Base-by-base conservation (phyloP, 1,139 yeast species). In the Barnettozyma hawaiiensis region DNA sequence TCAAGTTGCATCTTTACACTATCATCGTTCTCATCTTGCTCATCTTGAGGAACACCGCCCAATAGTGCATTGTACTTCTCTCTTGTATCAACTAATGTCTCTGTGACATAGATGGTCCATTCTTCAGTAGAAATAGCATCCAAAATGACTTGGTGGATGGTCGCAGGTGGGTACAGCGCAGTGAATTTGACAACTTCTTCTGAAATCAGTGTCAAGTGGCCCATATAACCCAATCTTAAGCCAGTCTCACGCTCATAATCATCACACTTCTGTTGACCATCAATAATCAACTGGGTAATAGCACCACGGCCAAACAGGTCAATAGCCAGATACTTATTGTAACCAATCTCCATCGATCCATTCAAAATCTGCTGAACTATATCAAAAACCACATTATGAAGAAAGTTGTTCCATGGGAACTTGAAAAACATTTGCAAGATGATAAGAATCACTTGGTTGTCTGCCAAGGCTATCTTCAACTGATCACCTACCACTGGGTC, bases 181-280 rank as follows among this genome's bases (percentile, higher is more conserved):
- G 90, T 84, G 62, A 92, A 92, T 61, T 94, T 94, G 46, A 92
- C 97, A 36, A 92, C 95, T 61, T 92, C 99, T 61, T 94, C 98
- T 8, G 97, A 95, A 49, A 94, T 90, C 50, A 92, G 71, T 0
- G 97, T 92, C 59, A 92, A 71, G 64, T 92, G 98, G 23, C 99
- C 99, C 95, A 92, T 94, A 62, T 85, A 94, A 1, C 98, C 99
- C 47, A 90, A 70, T 51, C 97, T 75, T 50, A 86, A 73, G 1
- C 86, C 84, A 43, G 79, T 77, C 46, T 66, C 66, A 59, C 80
- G 85, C 47, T 64, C 67, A 61, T 85, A 85, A 44, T 78, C 78
- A 44, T 78, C 77, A 53, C 96, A 89, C 47, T 75, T 70, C 50
- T 72, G 68, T 61, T 92, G 96, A 8, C 97, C 97, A 46, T 81